These are phyloP conservation scores for Fonsecaea nubica DNA, from an alignment of 2,329 filamentous ascomycete species.

Conservation along the genomic window DNA sequence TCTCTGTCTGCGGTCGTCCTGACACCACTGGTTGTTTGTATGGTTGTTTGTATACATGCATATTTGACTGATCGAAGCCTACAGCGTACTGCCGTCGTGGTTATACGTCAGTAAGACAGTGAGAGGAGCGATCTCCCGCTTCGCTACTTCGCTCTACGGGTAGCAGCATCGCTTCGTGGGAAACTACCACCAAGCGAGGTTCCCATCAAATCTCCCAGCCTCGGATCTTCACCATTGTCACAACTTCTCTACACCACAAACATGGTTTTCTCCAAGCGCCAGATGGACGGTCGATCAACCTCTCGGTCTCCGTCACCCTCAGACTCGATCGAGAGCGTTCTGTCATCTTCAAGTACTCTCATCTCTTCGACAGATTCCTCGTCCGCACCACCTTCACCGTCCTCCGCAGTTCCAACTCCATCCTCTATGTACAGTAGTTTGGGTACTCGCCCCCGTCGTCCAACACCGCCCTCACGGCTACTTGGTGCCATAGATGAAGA, in stretches of 20 bases:
- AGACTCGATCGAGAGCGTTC: conserved; percentile 25
- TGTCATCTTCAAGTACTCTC: conserved; percentile 30
- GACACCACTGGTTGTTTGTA: not conserved
- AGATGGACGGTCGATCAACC: conserved; percentile 18
- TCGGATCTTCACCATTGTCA: conserved; percentile 8
- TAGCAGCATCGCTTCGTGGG: conserved; percentile 5
- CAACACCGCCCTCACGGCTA: conserved; percentile 29
- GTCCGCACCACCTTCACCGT: conserved; percentile 17
- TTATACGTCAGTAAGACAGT: not conserved
- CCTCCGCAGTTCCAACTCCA: not conserved
- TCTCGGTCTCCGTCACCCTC: conserved; percentile 28
- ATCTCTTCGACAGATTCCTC: conserved; percentile 18
- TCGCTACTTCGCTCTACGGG: not conserved
- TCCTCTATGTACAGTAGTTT: conserved; percentile 26
- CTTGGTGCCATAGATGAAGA: conserved; percentile 35
- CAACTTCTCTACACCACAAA: conserved; percentile 5
- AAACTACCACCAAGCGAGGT: conserved; percentile 8
- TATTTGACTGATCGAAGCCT: not conserved
- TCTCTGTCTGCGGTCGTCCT: not conserved
- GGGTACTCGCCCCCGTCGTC: conserved; percentile 13
- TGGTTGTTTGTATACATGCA: not conserved
- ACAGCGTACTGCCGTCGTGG: not conserved
- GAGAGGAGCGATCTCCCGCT: not conserved
- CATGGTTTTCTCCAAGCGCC: conserved; percentile 13
- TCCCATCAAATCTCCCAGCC: conserved; percentile 5